Evolutionary conservation across 768 basidiomycete genomes (phyloP).

Genomic region (Lepiota venenata): DNA sequence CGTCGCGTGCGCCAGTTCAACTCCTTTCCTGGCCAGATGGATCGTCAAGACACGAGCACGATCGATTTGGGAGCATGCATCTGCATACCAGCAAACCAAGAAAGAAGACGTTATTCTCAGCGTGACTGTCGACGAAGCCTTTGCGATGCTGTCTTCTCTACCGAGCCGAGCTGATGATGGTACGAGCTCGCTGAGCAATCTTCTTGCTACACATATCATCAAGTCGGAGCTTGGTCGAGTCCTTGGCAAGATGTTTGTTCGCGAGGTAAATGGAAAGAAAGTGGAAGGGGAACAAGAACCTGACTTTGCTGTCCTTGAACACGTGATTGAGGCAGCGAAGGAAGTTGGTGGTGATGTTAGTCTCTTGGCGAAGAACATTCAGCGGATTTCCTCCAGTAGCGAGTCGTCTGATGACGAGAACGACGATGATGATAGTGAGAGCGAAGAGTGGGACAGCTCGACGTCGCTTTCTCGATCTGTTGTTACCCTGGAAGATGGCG

Average conservation of each 20-base stretch:
- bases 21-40: constrained; percentile 53
- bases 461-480: not conserved
- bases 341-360: constrained; percentile 60
- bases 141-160: not conserved
- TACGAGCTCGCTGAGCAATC: constrained; percentile 26
- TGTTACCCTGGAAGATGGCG: not conserved
- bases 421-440: constrained; percentile 27
- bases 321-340: constrained; percentile 54
- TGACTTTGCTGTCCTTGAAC: constrained; percentile 37
- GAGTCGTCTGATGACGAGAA: constrained; percentile 20
- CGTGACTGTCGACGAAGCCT: constrained; percentile 53
- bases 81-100: not conserved
- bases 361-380: constrained; percentile 51
- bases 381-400: constrained; percentile 39
- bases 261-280: constrained; percentile 29
- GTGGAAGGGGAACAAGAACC: constrained; percentile 27
- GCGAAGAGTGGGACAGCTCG: constrained; percentile 27
- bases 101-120: constrained; percentile 5
- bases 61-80: constrained; percentile 29
- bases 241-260: constrained; percentile 52
- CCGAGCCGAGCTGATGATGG: not conserved
- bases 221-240: constrained; percentile 51
- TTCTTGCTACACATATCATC: constrained; percentile 49
- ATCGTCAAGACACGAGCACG: constrained; percentile 33
- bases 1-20: constrained; percentile 23